A percentile compares a stretch with the other conserved stretches of the same genome.
Conservation (phyloP, 371 early-diverging fungal species). For the Dichotomocladium elegans region DNA sequence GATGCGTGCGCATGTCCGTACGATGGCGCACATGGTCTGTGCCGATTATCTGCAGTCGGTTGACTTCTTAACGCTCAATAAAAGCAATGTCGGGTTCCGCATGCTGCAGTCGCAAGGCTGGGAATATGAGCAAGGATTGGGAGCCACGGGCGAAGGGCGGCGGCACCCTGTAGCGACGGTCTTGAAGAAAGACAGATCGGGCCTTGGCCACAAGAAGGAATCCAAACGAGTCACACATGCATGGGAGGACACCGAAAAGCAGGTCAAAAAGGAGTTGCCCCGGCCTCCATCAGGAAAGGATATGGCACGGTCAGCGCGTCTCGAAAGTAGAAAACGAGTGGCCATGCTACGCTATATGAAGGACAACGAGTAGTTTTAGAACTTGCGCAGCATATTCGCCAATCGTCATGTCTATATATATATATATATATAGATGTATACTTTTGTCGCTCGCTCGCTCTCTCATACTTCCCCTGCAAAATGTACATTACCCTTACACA, state of each 20-base stretch:
- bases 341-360: constrained; percentile 19
- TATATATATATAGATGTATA: background rate
- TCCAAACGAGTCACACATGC: constrained; percentile 26
- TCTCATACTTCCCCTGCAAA: no score
- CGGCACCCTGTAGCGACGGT: constrained; percentile 48
- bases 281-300: constrained; percentile 21
- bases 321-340: constrained; percentile 16
- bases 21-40: constrained; percentile 33
- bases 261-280: constrained; percentile 7
- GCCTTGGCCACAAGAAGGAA: constrained; percentile 32
- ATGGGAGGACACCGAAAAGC: constrained; percentile 13
- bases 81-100: constrained; percentile 37
- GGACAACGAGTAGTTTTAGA: background rate
- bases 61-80: constrained; percentile 21
- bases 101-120: constrained; percentile 52
- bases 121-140: constrained; percentile 52
- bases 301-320: constrained; percentile 14
- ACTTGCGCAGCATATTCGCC: background rate
- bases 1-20: constrained; percentile 21
- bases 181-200: constrained; percentile 44
- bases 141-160: constrained; percentile 38
- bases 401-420: no score
- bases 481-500: no score
- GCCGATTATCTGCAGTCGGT: constrained; percentile 1
- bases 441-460: no score